These are phyloP conservation scores for Phoma sp. DNA, from an alignment of 2,329 filamentous ascomycete species.

Conservation along the genomic window DNA sequence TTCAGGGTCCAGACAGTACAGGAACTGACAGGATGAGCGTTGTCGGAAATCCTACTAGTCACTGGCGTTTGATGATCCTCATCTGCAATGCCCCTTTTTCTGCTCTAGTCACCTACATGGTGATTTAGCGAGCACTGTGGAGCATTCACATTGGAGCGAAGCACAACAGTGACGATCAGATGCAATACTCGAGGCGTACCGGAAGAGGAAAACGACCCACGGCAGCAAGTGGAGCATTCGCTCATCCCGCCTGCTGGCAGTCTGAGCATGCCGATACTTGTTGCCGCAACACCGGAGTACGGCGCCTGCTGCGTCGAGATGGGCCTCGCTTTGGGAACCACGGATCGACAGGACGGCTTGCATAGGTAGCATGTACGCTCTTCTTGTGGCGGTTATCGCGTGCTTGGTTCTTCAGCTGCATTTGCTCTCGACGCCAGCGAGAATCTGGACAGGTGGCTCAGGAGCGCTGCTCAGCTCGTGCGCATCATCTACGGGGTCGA, in stretches of 20 bases:
- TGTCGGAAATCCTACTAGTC: conserved; percentile 1
- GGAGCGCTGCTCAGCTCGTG: not conserved
- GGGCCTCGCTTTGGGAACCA: conserved; percentile 1
- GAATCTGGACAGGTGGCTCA: not conserved
- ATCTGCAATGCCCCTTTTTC: conserved; percentile 2
- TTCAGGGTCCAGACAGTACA: conserved; percentile 15
- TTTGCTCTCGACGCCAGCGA: not conserved
- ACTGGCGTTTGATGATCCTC: not conserved
- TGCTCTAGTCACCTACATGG: conserved; percentile 5
- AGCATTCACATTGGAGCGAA: conserved; percentile 8
- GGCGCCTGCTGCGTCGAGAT: conserved; percentile 1
- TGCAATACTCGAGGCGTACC: not conserved
- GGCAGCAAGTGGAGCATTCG: not conserved
- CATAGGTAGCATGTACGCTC: not conserved
- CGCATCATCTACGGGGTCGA: not conserved
- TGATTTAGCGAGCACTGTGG: conserved; percentile 7
- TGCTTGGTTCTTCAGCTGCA: not conserved
- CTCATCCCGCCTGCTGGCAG: not conserved
- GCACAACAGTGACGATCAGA: not conserved
- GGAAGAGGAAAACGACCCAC: too few relatives aligned
- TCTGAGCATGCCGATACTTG: conserved; percentile 1
- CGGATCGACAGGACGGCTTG: not conserved
- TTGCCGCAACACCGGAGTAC: not conserved
- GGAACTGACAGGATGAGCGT: conserved; percentile 7
- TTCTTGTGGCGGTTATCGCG: not conserved